Evolutionary conservation across 805 yeast species (phyloP).

Genomic region (Saccharomyces kudriavzevii): DNA sequence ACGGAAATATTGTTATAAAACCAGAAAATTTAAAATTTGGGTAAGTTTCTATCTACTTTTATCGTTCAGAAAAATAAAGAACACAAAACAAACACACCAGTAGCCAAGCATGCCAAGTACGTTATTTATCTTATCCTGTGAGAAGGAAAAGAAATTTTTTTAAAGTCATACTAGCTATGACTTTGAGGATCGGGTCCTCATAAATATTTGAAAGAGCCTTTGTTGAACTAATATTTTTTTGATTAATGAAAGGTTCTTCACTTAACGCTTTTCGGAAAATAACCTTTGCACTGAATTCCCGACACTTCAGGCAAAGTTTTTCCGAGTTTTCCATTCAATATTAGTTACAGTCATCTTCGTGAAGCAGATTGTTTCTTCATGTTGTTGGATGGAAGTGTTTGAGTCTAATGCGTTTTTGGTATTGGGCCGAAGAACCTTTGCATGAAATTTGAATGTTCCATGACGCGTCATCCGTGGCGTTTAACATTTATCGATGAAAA

Average conservation of each 20-base stretch:
- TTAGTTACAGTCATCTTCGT: neutral
- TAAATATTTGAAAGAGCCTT: constrained; percentile 12
- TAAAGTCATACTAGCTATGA: neutral
- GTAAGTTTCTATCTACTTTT: neutral
- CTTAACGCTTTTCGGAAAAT: neutral
- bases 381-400: neutral
- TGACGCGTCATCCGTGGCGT: neutral
- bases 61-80: neutral
- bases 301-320: constrained; percentile 60
- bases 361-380: neutral
- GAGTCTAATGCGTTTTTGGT: neutral
- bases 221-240: neutral
- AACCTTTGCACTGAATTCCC: constrained; percentile 63
- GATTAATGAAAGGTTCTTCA: neutral
- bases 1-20: neutral
- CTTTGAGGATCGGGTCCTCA: constrained; percentile 72
- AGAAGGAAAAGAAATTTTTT: neutral
- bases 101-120: constrained; percentile 15
- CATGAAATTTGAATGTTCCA: neutral
- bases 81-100: neutral
- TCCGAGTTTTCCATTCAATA: neutral
- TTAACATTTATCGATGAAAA: constrained; percentile 4
- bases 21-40: neutral
- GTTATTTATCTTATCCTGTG: constrained; percentile 3
- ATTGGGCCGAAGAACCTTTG: neutral